Conservation (phyloP, 805 yeast genomes). For the Metschnikowia hibisci region DNA sequence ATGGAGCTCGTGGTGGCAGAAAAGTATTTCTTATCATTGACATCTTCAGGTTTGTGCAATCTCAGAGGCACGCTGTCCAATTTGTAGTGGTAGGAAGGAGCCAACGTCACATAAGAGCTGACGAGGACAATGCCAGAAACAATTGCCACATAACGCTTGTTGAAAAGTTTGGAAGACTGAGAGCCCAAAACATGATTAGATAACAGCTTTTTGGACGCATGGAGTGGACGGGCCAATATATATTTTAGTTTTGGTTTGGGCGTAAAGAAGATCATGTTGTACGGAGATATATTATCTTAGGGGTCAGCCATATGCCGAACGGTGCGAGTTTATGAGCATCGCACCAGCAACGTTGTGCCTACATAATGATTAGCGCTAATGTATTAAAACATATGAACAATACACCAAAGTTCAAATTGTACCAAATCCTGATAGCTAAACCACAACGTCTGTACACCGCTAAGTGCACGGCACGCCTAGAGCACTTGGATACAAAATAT, state of each 20-base stretch:
- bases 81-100: constrained; percentile 38
- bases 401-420: constrained; percentile 13
- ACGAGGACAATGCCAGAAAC: constrained; percentile 41
- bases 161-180: constrained; percentile 14
- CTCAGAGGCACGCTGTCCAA: constrained; percentile 34
- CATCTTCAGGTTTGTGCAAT: constrained; percentile 7
- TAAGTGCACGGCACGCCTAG: constrained; percentile 59
- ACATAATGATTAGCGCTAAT: constrained; percentile 3
- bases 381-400: constrained; percentile 9
- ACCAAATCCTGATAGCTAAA: constrained; percentile 56
- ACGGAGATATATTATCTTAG: neutral
- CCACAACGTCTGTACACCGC: constrained; percentile 52
- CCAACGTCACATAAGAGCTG: constrained; percentile 39
- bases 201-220: constrained; percentile 10
- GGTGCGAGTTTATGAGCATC: constrained; percentile 3
- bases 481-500: constrained; percentile 43
- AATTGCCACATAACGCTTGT: constrained; percentile 35
- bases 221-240: constrained; percentile 17
- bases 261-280: constrained; percentile 13
- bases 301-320: constrained; percentile 1
- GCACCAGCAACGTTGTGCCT: neutral
- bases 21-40: constrained; percentile 22
- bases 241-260: constrained; percentile 15
- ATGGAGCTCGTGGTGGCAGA: constrained; percentile 45
- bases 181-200: constrained; percentile 6